Evolutionary conservation across 257 asterid species (phyloP), one percentile per base, ranked within the genome.

Genomic region (Gentiana straminea): DNA sequence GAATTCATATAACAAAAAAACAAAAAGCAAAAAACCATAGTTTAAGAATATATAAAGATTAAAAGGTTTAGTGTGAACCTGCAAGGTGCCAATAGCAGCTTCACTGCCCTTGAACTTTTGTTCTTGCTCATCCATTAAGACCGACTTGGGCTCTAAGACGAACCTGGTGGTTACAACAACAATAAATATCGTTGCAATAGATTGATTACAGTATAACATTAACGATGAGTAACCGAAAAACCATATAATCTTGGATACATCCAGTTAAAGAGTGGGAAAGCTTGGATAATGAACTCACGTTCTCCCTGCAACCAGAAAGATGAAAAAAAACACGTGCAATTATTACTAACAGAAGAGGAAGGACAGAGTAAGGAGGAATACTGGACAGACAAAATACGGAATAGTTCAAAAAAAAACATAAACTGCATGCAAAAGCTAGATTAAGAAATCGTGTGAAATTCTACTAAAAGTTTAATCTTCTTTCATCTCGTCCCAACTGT

Each of bases 41-140:
- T 24, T 24, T 24, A 24, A 24, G 24, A 24, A 24, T 2, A 32
- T 24, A 13, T 24, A 52, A 33, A 33, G 3, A 52, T 33, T 3
- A 52, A 13, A 5, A 52, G 38, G 55, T 52, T 15, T n/a, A 8
- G 72, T 69, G 12, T 64, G 43, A 37, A 90, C 96, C 98, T 77
- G 89, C 81, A 90, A 65, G 60, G 94, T 65, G 55, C 80, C 72
- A 64, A 90, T 75, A 68, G 94, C 78, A 63, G 76, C 60, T 65
- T 86, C 98, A 74, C 96, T 83, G 49, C 84, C 95, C 81, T 83
- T 84, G 50, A 80, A 70, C 82, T 82, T 90, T 50, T 73, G 78
- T 50, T 82, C 89, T 68, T 74, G 91, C 58, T 90, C 96, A 67
- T 79, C 89, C 94, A 90, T 81, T 71, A 90, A 76, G 70, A 79